Base-by-base conservation (phyloP, 139 green algal genomes). In the Auxenochlorella pyrenoidosa region DNA sequence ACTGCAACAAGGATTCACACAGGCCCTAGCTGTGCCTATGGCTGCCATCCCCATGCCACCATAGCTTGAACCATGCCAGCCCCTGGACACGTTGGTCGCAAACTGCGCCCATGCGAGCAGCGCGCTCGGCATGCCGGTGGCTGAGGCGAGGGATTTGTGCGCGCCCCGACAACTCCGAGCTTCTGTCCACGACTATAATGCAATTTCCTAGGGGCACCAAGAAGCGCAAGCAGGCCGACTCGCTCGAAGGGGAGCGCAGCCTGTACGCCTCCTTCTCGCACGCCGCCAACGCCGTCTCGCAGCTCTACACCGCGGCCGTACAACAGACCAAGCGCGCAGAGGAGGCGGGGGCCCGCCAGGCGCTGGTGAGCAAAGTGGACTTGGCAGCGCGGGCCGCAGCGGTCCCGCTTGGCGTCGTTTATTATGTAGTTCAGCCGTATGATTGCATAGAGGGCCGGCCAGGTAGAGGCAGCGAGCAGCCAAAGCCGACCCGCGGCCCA, bases 211-310 rank as follows among this genome's bases (percentile, higher is more conserved):
- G 40, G 26, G 44, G 86, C 77, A 36, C 36, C 44, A 96, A 94
- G 75, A 96, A 95, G 90, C 81, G 91, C 22, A 94, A 94, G 65
- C 26, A 71, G 3, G 58, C 30, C 22, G 32, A 41, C 60, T 41
- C 59, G 8, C 43, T 91, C 2, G 94, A 95, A 10, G 83, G 86
- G 1, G 93, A 95, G 54, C 79, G 88, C 19, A 93, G 83, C 32
- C 66, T 95, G 28, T 94, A 96, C 82, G 75, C 43, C 5, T 86
- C 68, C 28, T 96, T 97, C 75, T 91, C 93, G 0, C 70, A 88
- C 28, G 94, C 94, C n/a, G 94, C 94, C 26, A 96, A 96, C 84
- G 84, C 90, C 22, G 86, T 97, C 10, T 92, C 83, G 36, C 88
- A 92, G 51, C 89, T 97, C 0, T 97, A 96, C 65, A 92, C 92